Conservation (phyloP, 2,329 filamentous ascomycete species). For the Ceratocystiopsis minuta region DNA sequence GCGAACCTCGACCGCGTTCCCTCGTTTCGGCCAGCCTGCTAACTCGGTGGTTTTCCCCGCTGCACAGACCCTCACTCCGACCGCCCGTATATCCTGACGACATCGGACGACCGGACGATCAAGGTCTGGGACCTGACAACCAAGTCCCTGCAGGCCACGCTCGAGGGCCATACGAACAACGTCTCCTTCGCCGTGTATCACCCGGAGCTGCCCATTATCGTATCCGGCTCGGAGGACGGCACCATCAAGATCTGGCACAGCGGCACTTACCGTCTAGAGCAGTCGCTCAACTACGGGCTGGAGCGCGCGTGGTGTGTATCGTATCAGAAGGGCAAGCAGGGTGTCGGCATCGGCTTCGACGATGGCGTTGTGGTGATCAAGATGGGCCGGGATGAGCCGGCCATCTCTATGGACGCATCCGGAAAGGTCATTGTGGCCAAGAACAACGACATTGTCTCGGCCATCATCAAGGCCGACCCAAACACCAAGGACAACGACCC, state of each 20-base stretch:
- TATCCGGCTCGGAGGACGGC: conserved; percentile 93
- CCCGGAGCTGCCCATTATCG: conserved; percentile 88
- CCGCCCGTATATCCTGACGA: conserved; percentile 81
- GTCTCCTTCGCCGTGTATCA: conserved; percentile 98
- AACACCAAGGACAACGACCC: conserved; percentile 75
- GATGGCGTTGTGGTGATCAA: conserved; percentile 96
- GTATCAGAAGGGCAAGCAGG: conserved; percentile 87
- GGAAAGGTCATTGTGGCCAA: conserved; percentile 94
- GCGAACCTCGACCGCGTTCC: background rate
- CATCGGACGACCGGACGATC: conserved; percentile 87
- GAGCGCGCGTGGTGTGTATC: conserved; percentile 96
- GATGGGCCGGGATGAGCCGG: conserved; percentile 91
- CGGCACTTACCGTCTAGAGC: conserved; percentile 90
- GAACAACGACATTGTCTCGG: conserved; percentile 86
- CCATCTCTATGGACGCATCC: conserved; percentile 89
- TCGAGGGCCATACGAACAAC: conserved; percentile 95
- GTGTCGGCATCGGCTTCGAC: conserved; percentile 89
- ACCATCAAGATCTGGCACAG: conserved; percentile 98
- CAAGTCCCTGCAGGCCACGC: conserved; percentile 86
- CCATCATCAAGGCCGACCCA: conserved; percentile 84
- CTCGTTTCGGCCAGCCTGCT: background rate
- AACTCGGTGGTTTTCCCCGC: background rate
- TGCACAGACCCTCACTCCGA: conserved; percentile 42
- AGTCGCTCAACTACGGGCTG: conserved; percentile 86
- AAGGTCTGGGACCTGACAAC: conserved; percentile 99